Evolutionary conservation across 345 rosid species (phyloP).

Genomic region (Eucalyptus viminalis): DNA sequence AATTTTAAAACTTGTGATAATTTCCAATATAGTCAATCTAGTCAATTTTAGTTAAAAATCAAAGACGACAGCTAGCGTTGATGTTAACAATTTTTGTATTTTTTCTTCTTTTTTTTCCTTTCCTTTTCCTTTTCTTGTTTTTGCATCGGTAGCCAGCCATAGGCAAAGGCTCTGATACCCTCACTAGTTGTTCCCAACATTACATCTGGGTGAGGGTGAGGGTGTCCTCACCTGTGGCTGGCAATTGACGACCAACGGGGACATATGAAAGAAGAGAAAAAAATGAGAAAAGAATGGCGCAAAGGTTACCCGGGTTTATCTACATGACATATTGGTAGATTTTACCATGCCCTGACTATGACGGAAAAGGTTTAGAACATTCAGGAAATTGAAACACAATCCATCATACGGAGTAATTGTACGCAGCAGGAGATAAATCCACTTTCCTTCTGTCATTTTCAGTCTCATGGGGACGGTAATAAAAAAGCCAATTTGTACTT

Average conservation of each 20-base stretch:
- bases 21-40: accelerated
- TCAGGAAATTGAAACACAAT: not conserved
- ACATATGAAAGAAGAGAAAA: accelerated
- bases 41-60: not conserved
- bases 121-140: too few relatives aligned
- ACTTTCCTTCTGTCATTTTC: not conserved
- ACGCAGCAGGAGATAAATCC: not conserved
- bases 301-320: not conserved
- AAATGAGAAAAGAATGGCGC: not conserved
- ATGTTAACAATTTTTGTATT: too few relatives aligned
- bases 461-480: not conserved
- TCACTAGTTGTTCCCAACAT: too few relatives aligned
- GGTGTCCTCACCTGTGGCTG: too few relatives aligned
- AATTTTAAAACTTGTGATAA: too few relatives aligned
- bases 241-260: too few relatives aligned
- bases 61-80: accelerated
- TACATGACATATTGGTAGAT: not conserved
- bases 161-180: too few relatives aligned
- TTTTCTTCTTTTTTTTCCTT: accelerated
- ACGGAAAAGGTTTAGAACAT: not conserved
- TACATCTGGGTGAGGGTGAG: too few relatives aligned
- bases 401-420: not conserved
- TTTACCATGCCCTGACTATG: not conserved
- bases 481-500: not conserved
- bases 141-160: too few relatives aligned